Evolutionary conservation across 306 rosid genomes (phyloP).

Genomic region (Inga oerstediana): DNA sequence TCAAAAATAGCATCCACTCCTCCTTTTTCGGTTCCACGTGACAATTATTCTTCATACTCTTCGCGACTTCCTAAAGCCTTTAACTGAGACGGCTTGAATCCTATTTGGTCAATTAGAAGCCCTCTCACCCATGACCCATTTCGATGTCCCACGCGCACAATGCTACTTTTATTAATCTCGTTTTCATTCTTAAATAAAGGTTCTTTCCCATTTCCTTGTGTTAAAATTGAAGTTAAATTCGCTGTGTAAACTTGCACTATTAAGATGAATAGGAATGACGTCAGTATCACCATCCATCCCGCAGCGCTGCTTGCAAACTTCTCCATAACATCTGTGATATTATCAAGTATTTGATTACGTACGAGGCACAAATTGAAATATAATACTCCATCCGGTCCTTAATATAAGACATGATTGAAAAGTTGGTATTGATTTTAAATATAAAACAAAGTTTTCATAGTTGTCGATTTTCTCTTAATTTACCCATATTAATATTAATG

Average conservation of each 20-base stretch:
- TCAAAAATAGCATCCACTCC: constrained; percentile 14
- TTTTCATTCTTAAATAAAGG: constrained; percentile 25
- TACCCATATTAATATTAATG: too few relatives aligned
- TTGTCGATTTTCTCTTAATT: too few relatives aligned
- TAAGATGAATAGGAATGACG: neutral
- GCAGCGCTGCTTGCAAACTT: neutral
- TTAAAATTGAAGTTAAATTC: neutral
- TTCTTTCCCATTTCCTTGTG: neutral
- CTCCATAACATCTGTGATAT: neutral
- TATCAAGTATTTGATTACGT: neutral
- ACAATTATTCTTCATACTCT: neutral
- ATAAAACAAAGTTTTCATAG: too few relatives aligned
- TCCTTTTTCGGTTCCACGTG: neutral
- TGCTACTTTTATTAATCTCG: constrained; percentile 7
- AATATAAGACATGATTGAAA: too few relatives aligned
- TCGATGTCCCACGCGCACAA: neutral
- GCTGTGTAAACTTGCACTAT: neutral
- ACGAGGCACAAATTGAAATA: too few relatives aligned
- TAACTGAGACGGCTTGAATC: neutral
- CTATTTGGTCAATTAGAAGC: neutral
- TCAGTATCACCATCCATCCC: neutral
- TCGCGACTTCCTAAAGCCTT: neutral
- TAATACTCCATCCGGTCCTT: too few relatives aligned
- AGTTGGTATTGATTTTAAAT: too few relatives aligned
- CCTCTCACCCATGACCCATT: neutral